Evolutionary conservation across 805 yeast genomes (phyloP), one percentile per base, ranked within the genome.

Genomic region (Ogataea allantospora): DNA sequence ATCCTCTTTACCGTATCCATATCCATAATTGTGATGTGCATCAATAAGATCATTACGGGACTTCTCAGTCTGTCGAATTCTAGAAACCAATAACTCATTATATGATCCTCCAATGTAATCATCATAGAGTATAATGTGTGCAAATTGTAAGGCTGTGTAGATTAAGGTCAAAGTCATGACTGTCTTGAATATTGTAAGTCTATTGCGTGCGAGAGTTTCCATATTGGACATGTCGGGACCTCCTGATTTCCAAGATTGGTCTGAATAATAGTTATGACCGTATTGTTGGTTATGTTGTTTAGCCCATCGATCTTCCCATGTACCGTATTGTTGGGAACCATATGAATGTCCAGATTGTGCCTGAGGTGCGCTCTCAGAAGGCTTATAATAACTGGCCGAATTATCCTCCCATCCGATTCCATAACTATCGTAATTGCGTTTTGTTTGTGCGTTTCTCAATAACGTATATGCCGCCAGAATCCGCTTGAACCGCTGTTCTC

Each of bases 401-500:
- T 50, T 52, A 34, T 60, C 57, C 18, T 56, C 54, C 80, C 80
- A 75, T 2, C 78, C 78, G 3, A 63, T 50, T 11, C 65, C 65
- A 42, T 62, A 67, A 19, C 57, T 50, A 46, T 79, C 83, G 51
- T 76, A 78, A 29, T 64, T 50, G 9, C 63, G 53, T 33, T 68
- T 69, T 40, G 65, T 60, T 10, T 55, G 45, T 1, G 74, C 69
- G 44, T 73, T 73, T 33, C 63, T 67, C 34, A 83, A 57, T 22
- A 79, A 54, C n/a, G 70, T 65, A 51, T 83, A 83, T 1, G 88
- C 88, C 12, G 71, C 73, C 5, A 75, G 67, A 1, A 80, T 55
- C 30, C 66, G 57, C 48, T 77, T 65, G 73, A 87, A 77, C 57
- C 83, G 52, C 58, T 77, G 63, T 27, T 56, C 56, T 32, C 59